phyloP scores from a whole-genome alignment of 2,329 filamentous ascomycete genomes.

The Botrytis squamosa region DNA sequence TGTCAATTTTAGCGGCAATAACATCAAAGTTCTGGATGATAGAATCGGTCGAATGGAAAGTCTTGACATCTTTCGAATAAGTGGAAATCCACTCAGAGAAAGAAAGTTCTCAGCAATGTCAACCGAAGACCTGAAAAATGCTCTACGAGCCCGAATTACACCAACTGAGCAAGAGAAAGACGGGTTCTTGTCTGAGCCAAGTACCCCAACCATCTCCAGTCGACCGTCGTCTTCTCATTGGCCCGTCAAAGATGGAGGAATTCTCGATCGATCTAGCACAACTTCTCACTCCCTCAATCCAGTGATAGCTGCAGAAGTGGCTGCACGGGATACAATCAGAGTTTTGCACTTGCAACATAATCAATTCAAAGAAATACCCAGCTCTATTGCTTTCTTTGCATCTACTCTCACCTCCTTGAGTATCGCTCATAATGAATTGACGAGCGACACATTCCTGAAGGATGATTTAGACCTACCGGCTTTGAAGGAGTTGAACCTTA shows the following conservation, averaged over 20 bases:
- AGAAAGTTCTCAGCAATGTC: constrained; percentile 80
- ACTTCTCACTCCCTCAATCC: constrained; percentile 60
- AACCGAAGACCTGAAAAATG: constrained; percentile 77
- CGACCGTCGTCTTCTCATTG: constrained; percentile 33
- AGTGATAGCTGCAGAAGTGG: constrained; percentile 55
- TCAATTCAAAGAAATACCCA: constrained; percentile 66
- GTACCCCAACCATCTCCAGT: constrained; percentile 26
- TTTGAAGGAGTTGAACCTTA: constrained; percentile 74
- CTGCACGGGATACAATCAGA: constrained; percentile 51
- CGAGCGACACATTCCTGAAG: constrained; percentile 62
- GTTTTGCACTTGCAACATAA: constrained; percentile 76
- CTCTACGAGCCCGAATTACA: constrained; percentile 65
- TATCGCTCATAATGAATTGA: constrained; percentile 71
- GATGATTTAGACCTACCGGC: constrained; percentile 67
- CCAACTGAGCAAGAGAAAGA: constrained; percentile 43
- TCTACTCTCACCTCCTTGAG: constrained; percentile 70
- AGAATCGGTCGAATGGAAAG: constrained; percentile 77
- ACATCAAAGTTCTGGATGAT: constrained; percentile 72
- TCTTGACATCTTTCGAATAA: constrained; percentile 71
- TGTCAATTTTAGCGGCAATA: constrained; percentile 82
- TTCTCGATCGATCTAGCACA: constrained; percentile 69
- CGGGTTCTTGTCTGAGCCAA: constrained; percentile 33
- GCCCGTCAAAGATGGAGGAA: constrained; percentile 43
- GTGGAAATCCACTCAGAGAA: constrained; percentile 87
- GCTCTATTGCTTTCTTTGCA: constrained; percentile 68